Evolutionary conservation across 2,329 filamentous ascomycete species (phyloP), one percentile per base, ranked within the genome.

Genomic region (Penicillium occitanis): DNA sequence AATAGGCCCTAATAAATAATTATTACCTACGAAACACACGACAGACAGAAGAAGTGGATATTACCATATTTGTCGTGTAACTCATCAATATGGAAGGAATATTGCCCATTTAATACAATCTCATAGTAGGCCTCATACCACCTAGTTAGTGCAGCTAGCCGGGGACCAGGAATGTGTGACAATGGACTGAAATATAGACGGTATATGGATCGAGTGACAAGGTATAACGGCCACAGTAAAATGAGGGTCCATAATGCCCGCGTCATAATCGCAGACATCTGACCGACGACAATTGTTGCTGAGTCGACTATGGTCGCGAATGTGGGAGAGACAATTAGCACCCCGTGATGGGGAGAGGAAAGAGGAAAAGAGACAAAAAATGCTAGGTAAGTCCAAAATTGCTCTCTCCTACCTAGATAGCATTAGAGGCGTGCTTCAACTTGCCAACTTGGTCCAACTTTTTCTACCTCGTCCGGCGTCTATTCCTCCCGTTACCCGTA

Each of bases 121-220:
- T 75, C 70, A 57, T 73, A 72, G 68, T 75, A 75, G 48, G 72
- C 73, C 57, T 75, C 74, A 61, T 73, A 71, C 61, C 75, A 68
- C 33, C 67, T 68, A 13, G 73, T 74, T 37, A 72, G 46, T 7
- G 73, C 73, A 0, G 76, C 72, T n/a, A 76, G 67, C 55, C 71
- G 74, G 14, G 76, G 76, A 8, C 76, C 76, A 3, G 76, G 76
- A 58, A 74, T 76, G 19, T 67, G 69, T 25, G 71, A 70, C 7
- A 77, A 68, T 3, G 74, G 74, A 60, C 75, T 72, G 35, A 76
- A 69, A 46, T 70, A 74, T 14, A 77, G 68, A 5, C 73, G 71
- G 58, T 73, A 73, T 17, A 73, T 58, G 8, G 63, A 68, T n/a
- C 66, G 19, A 35, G 5, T 50, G 22, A 35, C 62, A 19, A 67